Percentiles rank a stretch among this genome's conserved stretches.
These are phyloP conservation scores for Solanum piurae DNA, from an alignment of 257 asterid genomes.

Conservation along the genomic window DNA sequence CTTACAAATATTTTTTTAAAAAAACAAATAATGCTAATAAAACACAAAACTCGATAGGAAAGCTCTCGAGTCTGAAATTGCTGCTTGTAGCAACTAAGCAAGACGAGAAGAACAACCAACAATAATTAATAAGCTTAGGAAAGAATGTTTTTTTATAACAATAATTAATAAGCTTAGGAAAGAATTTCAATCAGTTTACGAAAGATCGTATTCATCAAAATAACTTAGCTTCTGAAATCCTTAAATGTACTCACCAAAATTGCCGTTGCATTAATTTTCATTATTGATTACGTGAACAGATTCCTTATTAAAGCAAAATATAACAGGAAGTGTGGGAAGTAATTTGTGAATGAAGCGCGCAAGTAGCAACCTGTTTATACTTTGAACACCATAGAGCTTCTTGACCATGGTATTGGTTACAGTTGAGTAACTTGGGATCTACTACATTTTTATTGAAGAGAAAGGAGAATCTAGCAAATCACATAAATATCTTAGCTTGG, in stretches of 20 bases:
- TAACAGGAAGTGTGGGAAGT: neutral
- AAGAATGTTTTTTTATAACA: neutral
- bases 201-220: neutral
- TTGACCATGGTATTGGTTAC: neutral
- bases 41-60: neutral
- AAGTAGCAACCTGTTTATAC: neutral
- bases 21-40: neutral
- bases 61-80: neutral
- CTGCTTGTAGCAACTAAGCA: neutral
- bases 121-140: neutral
- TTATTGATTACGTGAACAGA: neutral
- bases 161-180: neutral
- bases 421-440: neutral
- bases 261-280: neutral
- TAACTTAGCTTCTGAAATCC: neutral
- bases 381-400: neutral
- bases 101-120: neutral
- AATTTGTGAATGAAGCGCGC: neutral
- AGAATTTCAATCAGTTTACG: neutral
- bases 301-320: neutral
- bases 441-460: neutral
- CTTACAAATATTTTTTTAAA: neutral
- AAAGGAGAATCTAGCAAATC: neutral
- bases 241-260: neutral
- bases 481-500: neutral